Conservation (phyloP, 108 stramenopile species). For the Nitzschia sp. region DNA sequence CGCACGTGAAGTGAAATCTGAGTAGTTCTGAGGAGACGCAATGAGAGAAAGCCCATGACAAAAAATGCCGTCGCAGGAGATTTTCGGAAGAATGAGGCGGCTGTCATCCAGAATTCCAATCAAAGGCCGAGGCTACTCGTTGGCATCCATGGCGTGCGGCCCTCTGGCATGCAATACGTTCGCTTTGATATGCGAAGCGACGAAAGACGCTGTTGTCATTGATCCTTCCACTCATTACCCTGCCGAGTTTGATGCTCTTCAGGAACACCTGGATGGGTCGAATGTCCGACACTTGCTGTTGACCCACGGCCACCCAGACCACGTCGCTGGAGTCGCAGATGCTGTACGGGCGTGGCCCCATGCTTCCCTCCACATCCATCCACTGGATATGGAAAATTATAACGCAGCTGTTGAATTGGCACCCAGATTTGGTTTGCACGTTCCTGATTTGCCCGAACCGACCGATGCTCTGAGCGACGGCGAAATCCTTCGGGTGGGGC, state of each 20-base stretch:
- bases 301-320: constrained; percentile 42
- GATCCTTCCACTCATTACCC: constrained; percentile 28
- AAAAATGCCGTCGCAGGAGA: too few species aligned
- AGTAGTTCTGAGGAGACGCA: too few species aligned
- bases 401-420: constrained; percentile 10
- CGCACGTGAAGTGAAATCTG: too few species aligned
- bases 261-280: constrained; percentile 14
- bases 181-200: constrained; percentile 22
- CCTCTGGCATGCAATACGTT: constrained; percentile 32
- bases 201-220: constrained; percentile 22
- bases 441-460: constrained; percentile 34
- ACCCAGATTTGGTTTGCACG: constrained; percentile 16
- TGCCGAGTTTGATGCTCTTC: constrained; percentile 25
- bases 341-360: constrained; percentile 25
- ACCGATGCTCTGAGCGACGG: constrained; percentile 32
- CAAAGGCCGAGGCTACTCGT: constrained; percentile 26
- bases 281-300: constrained; percentile 23
- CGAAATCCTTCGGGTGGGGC: constrained; percentile 21
- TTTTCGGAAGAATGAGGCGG: constrained; percentile 35
- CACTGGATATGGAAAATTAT: constrained; percentile 36
- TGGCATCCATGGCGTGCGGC: constrained; percentile 27
- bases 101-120: constrained; percentile 27
- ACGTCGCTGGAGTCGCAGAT: constrained; percentile 27
- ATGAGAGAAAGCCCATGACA: too few species aligned
- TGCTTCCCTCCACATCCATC: constrained; percentile 32